These are phyloP conservation scores for Starmerella asiatica DNA, from an alignment of 805 yeast species.

Conservation along the genomic window DNA sequence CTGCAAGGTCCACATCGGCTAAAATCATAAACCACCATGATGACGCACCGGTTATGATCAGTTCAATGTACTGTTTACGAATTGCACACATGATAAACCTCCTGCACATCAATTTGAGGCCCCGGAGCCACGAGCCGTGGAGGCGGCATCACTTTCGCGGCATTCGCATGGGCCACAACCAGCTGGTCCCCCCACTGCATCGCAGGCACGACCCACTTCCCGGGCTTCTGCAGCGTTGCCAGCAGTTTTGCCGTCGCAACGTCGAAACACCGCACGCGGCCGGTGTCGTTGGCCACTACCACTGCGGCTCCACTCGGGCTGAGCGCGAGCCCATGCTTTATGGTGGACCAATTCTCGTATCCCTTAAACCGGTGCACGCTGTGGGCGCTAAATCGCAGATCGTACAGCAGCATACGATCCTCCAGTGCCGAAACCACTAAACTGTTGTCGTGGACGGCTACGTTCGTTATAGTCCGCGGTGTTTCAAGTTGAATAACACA, in stretches of 20 bases:
- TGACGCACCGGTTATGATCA: too few relatives aligned
- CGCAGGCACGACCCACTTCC: not conserved
- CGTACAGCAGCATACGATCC: conserved; percentile 16
- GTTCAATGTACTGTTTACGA: too few relatives aligned
- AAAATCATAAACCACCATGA: too few relatives aligned
- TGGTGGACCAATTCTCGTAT: conserved; percentile 15
- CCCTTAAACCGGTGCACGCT: conserved; percentile 8
- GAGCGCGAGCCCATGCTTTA: conserved; percentile 13
- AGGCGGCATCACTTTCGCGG: conserved; percentile 2
- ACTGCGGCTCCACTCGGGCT: not conserved
- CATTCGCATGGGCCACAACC: conserved; percentile 2
- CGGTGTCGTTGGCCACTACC: conserved; percentile 15
- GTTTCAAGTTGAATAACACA: too few relatives aligned
- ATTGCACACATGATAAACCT: too few relatives aligned
- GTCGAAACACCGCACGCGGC: conserved; percentile 9
- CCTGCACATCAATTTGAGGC: too few relatives aligned
- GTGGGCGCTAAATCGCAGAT: conserved; percentile 3
- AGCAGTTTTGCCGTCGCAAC: not conserved
- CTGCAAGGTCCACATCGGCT: too few relatives aligned
- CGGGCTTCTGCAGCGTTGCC: not conserved
- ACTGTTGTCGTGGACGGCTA: not conserved
- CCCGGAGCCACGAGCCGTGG: too few relatives aligned
- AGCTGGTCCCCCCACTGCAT: conserved; percentile 6
- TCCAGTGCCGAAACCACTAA: conserved; percentile 13
- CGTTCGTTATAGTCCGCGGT: conserved; percentile 10